Percentiles rank a stretch among this genome's conserved stretches.
phyloP scores from a whole-genome alignment of 306 rosid species.

The Canavalia gladiata region DNA sequence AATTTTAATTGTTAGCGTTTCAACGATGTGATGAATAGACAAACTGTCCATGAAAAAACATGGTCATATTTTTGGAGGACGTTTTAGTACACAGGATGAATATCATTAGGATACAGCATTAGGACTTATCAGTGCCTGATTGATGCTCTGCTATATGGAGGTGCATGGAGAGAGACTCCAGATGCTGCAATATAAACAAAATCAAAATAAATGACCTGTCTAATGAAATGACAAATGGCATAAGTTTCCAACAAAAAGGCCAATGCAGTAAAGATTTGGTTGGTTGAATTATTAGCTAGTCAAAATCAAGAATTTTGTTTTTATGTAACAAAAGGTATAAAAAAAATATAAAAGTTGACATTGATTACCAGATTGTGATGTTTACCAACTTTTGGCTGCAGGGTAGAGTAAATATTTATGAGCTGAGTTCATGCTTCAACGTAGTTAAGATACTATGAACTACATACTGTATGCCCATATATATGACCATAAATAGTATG shows the following conservation, averaged over 20 bases:
- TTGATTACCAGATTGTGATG: constrained; percentile 47
- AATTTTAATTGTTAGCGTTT: constrained; percentile 41
- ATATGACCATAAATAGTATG: background rate
- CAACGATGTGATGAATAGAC: constrained; percentile 29
- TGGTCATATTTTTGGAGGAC: constrained; percentile 15
- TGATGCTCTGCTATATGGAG: constrained; percentile 22
- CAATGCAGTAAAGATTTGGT: constrained; percentile 37
- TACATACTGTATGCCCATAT: constrained; percentile 38
- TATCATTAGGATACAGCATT: constrained; percentile 17
- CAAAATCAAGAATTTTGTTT: background rate
- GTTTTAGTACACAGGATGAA: constrained; percentile 8
- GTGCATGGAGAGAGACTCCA: background rate
- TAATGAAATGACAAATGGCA: constrained; percentile 42
- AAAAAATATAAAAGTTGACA: constrained; percentile 22
- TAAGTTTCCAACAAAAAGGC: constrained; percentile 23
- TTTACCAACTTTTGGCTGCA: constrained; percentile 48
- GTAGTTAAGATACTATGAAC: constrained; percentile 28
- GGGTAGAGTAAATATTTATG: background rate
- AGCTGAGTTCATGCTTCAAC: constrained; percentile 3
- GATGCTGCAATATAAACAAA: constrained; percentile 14
- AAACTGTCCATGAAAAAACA: constrained; percentile 34
- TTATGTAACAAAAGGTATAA: constrained; percentile 8
- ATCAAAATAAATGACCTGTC: background rate
- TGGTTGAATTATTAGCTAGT: constrained; percentile 21
- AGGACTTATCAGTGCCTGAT: background rate